Evolutionary conservation across 768 basidiomycete genomes (phyloP).

Genomic region (Lactifluus subvellereus): DNA sequence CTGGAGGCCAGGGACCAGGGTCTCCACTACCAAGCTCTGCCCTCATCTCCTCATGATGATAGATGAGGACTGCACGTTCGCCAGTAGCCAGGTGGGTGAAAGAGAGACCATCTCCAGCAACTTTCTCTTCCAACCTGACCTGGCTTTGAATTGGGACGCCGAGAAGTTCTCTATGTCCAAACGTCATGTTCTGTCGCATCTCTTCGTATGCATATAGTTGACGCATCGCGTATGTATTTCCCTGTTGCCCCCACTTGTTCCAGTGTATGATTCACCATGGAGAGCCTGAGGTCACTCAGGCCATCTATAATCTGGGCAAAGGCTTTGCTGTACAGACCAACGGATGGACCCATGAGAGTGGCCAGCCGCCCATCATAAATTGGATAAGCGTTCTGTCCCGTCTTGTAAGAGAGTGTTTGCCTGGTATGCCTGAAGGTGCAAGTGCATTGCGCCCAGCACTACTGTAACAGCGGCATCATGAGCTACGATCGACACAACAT

Average conservation of each 20-base stretch:
- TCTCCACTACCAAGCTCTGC: not conserved
- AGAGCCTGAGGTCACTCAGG: not conserved
- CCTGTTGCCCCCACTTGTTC: not conserved
- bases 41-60: not conserved
- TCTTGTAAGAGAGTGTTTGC: too few species aligned
- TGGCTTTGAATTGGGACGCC: not conserved
- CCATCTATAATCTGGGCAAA: not conserved
- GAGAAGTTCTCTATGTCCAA: not conserved
- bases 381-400: not conserved
- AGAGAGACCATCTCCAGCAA: not conserved
- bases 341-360: not conserved
- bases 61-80: not conserved
- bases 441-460: not conserved
- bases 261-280: not conserved
- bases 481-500: not conserved
- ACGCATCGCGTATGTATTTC: not conserved
- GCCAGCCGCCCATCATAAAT: constrained; percentile 1
- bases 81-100: not conserved
- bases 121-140: not conserved
- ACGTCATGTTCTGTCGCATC: not conserved
- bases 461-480: not conserved
- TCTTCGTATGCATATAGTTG: not conserved
- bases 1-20: not conserved
- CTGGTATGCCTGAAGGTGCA: not conserved
- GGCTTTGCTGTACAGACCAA: not conserved